Base-by-base conservation (phyloP, 148 eudicot genomes). In the Dysphania ambrosioides region DNA sequence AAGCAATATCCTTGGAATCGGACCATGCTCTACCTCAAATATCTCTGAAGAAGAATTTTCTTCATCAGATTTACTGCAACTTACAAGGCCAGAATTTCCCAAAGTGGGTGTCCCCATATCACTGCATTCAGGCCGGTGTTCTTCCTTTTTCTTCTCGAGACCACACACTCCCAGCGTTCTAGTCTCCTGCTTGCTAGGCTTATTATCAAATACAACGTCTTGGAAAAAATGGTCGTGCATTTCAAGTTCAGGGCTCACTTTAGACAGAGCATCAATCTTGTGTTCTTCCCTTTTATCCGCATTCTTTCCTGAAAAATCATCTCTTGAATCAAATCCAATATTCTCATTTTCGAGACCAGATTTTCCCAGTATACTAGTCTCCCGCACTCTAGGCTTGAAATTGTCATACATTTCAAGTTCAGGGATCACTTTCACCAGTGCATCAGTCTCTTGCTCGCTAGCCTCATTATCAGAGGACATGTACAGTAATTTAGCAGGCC, bases 1-100 rank as follows among this genome's bases (percentile, higher is more conserved):
- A 21, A 78, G 74, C 71, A 90, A 73, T 93, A 92, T 85, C 12
- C 89, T 85, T 35, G 90, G 89, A 75, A 84, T 84, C 16, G 97
- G 97, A 86, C 86, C 93, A 47, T 65, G 79, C 80, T 58, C 76
- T 34, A 76, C 68, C 40, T 86, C 88, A 57, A 79, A 71, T 72
- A 82, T 87, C 73, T 72, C 79, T 32, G 42, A 36, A 56, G 73
- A 72, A n/a, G 68, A 69, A 29, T 12, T 36, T 21, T 32, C 74
- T 66, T 75, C 68, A 62, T 79, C 75, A 2, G 73, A 75, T 41
- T 75, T 59, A 44, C 70, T 79, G 51, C 53, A 65, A 49, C 42
- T 73, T 65, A 56, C 70, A 58, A 57, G 64, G 58, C 70, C 73
- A 68, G 61, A 24, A 26, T 66, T 80, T 29, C 77, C 78, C 53